A percentile compares a stretch with the other conserved stretches of the same genome.
phyloP scores from a whole-genome alignment of 164 flowering plant genomes.

The Vitis rotundifolia region DNA sequence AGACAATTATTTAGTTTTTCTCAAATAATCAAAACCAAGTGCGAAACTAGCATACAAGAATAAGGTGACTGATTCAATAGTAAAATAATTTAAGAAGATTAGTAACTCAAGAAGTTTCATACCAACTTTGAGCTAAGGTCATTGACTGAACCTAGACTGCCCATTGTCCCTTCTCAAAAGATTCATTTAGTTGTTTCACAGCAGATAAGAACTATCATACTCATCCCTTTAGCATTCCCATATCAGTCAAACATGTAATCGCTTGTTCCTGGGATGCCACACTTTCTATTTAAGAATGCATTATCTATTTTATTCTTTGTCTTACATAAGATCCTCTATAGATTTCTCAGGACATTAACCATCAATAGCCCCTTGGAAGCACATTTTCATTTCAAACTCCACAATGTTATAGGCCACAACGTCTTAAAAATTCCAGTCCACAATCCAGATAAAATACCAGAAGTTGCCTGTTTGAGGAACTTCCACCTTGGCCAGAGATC shows the following conservation, averaged over 20 bases:
- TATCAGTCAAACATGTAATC: background rate
- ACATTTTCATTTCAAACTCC: background rate
- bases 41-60: background rate
- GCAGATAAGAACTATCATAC: background rate
- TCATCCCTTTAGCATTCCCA: background rate
- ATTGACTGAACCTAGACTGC: background rate
- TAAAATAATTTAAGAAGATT: background rate
- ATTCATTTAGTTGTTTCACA: background rate
- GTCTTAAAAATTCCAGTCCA: background rate
- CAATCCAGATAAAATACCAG: background rate
- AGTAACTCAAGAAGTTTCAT: background rate
- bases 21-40: no score
- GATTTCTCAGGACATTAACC: background rate
- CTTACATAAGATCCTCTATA: background rate
- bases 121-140: background rate
- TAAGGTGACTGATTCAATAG: background rate
- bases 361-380: background rate
- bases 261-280: background rate
- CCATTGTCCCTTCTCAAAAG: background rate
- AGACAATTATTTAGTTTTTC: background rate
- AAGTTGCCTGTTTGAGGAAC: no score
- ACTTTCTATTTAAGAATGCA: background rate
- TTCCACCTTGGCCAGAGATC: no score
- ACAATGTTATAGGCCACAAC: background rate
- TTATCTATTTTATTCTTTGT: background rate